A percentile compares a stretch with the other conserved stretches of the same genome.
Evolutionary conservation across 2,329 filamentous ascomycete genomes (phyloP).

Genomic region (Fusarium sp.): DNA sequence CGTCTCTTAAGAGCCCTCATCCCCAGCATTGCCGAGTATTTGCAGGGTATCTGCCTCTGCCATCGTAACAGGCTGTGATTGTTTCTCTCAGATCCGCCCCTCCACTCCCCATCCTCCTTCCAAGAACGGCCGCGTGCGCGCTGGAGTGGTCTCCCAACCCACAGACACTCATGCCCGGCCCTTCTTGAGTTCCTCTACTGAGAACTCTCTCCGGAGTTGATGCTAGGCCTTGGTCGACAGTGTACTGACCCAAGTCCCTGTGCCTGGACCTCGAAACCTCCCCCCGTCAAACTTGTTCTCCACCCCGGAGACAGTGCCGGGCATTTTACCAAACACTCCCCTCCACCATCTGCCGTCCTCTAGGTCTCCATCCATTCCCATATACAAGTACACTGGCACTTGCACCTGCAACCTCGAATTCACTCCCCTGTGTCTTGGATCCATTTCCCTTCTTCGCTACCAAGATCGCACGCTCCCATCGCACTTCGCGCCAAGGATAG

Average conservation of each 20-base stretch:
- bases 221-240: conserved; percentile 46
- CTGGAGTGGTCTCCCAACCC: conserved; percentile 52
- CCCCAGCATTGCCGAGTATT: conserved; percentile 42
- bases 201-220: conserved; percentile 51
- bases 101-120: conserved; percentile 61
- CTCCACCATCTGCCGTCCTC: conserved; percentile 64
- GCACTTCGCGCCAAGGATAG: conserved; percentile 33
- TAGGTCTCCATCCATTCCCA: conserved; percentile 59
- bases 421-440: conserved; percentile 41
- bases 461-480: conserved; percentile 31
- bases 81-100: conserved; percentile 48
- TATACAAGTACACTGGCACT: conserved; percentile 65
- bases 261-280: conserved; percentile 57
- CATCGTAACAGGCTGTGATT: conserved; percentile 46
- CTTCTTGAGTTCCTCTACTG: conserved; percentile 45
- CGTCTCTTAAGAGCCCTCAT: conserved; percentile 37
- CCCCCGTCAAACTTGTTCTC: conserved; percentile 55
- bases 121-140: conserved; percentile 64
- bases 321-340: conserved; percentile 64
- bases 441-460: conserved; percentile 32
- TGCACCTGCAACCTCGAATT: conserved; percentile 60
- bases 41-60: conserved; percentile 43
- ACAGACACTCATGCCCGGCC: conserved; percentile 46
- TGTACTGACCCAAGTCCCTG: conserved; percentile 53
- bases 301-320: conserved; percentile 66